phyloP scores from a whole-genome alignment of 257 asterid genomes.

The Solanum chaucha region DNA sequence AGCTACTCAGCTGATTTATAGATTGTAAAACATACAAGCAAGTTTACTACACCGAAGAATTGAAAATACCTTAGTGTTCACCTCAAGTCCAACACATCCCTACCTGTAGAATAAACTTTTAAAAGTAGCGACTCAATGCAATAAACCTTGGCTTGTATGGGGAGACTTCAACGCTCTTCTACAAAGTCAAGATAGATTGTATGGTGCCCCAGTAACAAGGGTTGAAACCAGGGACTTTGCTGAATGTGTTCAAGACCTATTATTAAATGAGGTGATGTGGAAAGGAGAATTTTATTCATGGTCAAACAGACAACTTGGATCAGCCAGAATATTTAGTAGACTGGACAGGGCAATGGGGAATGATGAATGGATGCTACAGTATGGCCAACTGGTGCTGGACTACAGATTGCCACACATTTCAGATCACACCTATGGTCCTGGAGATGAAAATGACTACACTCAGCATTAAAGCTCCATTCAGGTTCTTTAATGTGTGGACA shows the following conservation, averaged over 20 bases:
- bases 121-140: background rate
- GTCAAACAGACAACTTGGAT: background rate
- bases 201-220: background rate
- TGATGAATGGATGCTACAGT: background rate
- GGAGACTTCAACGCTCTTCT: background rate
- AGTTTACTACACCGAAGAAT: too few species aligned
- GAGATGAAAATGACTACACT: background rate
- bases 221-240: background rate
- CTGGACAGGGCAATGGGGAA: too few species aligned
- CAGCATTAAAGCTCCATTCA: background rate
- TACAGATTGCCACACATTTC: background rate
- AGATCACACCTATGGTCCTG: background rate
- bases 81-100: background rate
- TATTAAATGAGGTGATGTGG: background rate
- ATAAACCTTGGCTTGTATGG: background rate
- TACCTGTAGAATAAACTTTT: background rate
- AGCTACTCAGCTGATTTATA: background rate
- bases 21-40: background rate
- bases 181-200: background rate
- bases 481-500: background rate
- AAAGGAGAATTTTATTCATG: background rate
- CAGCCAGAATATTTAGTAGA: background rate
- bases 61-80: background rate
- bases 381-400: background rate
- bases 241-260: background rate